Conservation (phyloP, 257 asterid genomes). For the Solanum bulbocastanum region DNA sequence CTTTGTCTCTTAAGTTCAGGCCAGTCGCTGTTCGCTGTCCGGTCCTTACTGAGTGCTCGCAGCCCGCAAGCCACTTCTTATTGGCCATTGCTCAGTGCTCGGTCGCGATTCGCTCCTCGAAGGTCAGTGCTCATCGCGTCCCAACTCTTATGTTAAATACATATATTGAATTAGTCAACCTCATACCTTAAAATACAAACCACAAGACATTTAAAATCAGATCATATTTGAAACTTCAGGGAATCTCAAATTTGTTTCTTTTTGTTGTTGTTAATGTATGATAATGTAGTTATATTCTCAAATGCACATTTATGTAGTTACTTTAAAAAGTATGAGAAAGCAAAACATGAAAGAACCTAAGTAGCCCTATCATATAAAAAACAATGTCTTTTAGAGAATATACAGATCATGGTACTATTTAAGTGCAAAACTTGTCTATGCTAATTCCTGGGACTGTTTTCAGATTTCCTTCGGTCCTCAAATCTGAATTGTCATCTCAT, state of each 20-base stretch:
- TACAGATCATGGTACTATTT: neutral
- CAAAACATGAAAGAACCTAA: neutral
- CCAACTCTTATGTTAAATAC: neutral
- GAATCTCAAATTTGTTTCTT: no score
- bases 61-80: no score
- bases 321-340: neutral
- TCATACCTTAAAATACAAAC: no score
- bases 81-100: no score
- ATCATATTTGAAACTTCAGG: no score
- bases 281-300: neutral
- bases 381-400: neutral
- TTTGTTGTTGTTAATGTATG: no score
- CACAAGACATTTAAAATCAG: no score
- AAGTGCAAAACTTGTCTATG: neutral
- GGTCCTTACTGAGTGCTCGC: no score
- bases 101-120: no score
- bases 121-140: no score
- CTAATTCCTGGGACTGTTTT: neutral
- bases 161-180: neutral
- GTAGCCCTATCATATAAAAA: neutral
- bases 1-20: no score
- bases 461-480: neutral
- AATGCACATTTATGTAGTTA: neutral
- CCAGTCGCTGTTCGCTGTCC: no score
- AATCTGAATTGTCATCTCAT: conserved; percentile 8